These are phyloP conservation scores for Penicillium paneum DNA, from an alignment of 2,329 filamentous ascomycete species.

Conservation along the genomic window DNA sequence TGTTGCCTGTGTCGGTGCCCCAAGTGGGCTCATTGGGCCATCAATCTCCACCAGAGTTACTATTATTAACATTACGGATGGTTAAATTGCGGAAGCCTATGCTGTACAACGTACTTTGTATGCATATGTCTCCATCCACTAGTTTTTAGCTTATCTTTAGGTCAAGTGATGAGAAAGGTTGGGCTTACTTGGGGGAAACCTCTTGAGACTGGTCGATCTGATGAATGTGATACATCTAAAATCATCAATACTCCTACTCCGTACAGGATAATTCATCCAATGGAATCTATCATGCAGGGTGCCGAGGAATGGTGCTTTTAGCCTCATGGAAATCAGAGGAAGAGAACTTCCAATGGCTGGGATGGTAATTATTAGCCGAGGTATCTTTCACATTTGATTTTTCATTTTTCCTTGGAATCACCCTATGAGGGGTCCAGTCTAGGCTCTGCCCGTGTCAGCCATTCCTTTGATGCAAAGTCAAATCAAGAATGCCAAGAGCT, in stretches of 20 bases:
- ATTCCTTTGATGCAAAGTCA: neutral
- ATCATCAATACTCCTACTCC: neutral
- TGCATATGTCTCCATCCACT: neutral
- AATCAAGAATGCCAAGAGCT: neutral
- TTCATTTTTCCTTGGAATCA: too few relatives aligned
- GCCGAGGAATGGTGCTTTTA: neutral
- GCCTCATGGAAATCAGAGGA: neutral
- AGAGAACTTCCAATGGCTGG: neutral
- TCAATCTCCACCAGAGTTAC: neutral
- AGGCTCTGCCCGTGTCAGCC: neutral
- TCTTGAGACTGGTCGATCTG: neutral
- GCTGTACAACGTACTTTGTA: neutral
- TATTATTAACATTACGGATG: constrained; percentile 9
- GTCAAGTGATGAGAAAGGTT: neutral
- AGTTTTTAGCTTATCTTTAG: neutral
- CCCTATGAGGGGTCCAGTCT: neutral
- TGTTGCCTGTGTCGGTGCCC: constrained; percentile 21
- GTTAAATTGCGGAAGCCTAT: constrained; percentile 8
- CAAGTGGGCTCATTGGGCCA: neutral
- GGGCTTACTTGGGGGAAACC: neutral
- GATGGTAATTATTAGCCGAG: neutral
- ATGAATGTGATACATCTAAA: neutral
- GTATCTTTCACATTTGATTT: neutral
- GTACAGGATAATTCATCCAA: neutral
- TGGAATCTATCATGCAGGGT: neutral